These are phyloP conservation scores for Alternaria brassicae DNA, from an alignment of 2,329 filamentous ascomycete species.

Conservation along the genomic window DNA sequence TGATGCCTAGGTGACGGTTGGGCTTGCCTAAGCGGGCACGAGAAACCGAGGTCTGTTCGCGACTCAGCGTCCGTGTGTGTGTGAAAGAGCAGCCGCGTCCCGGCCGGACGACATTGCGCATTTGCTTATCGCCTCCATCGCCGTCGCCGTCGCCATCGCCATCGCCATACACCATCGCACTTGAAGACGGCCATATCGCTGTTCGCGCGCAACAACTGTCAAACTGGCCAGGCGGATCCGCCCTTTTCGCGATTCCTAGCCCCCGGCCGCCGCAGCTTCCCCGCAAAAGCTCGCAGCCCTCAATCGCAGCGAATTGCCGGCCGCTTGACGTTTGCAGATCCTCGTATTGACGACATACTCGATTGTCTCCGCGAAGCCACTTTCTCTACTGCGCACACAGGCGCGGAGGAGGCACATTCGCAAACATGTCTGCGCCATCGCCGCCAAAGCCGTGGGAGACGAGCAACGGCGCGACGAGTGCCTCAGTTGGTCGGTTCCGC, in stretches of 20 bases:
- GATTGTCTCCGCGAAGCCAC: slow-evolving; percentile 7
- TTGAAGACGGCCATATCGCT: not conserved
- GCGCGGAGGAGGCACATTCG: slow-evolving; percentile 30
- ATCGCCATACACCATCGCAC: not conserved
- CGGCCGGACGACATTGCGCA: slow-evolving; percentile 13
- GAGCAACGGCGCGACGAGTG: slow-evolving; percentile 65
- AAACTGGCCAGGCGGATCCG: slow-evolving; percentile 20
- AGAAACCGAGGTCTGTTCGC: slow-evolving; percentile 34
- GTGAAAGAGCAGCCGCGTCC: slow-evolving; percentile 27
- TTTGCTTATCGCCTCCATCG: slow-evolving; percentile 3
- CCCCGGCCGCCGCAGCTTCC: slow-evolving; percentile 15
- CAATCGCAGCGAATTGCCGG: slow-evolving; percentile 15
- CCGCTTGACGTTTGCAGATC: slow-evolving; percentile 8
- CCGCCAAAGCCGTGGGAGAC: slow-evolving; percentile 98
- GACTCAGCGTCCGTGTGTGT: slow-evolving; percentile 19
- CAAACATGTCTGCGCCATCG: slow-evolving; percentile 68
- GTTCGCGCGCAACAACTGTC: slow-evolving; percentile 5
- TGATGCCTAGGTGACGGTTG: slow-evolving; percentile 21
- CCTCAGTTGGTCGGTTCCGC: slow-evolving; percentile 47
- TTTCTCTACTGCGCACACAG: slow-evolving; percentile 22
- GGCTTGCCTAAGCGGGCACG: slow-evolving; percentile 31
- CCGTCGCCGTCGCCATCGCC: not conserved
- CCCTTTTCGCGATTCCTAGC: slow-evolving; percentile 4
- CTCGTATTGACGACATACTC: slow-evolving; percentile 19
- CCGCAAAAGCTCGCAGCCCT: slow-evolving; percentile 13